Base-by-base conservation (phyloP, 495 filamentous ascomycete genomes). In the Massariosphaeria phaeospora region DNA sequence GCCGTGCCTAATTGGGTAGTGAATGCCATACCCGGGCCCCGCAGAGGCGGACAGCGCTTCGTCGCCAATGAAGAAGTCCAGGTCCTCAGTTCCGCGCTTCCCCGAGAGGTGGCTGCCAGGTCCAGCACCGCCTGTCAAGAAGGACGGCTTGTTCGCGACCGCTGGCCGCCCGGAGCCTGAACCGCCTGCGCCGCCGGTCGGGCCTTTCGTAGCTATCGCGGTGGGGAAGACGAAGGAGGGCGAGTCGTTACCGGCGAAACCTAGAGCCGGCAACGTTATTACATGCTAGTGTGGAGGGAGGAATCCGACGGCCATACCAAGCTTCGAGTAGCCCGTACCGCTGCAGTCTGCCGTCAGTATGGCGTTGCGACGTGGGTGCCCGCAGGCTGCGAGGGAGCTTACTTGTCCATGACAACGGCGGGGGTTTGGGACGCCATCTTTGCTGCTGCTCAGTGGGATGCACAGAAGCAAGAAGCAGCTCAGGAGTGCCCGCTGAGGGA, bases 331-430 rank as follows among this genome's bases (percentile, higher is more conserved):
- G 55, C 93, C 93, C 74, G 93, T 98, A 73, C 93, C 93, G 85
- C 93, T 98, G 67, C 34, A 56, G 23, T 36, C 46, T 2, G 43
- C 20, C 8, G 45, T 69, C 48, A 68, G 65, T 55, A 54, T 39
- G 51, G 44, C 34, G 38, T 48, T 40, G 49, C 42, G 35, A 10
- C 25, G 18, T 29, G 23, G 38, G 26, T 24, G 48, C 33, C 25
- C 29, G 59, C 29, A 48, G 48, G 44, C 51, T 46, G 43, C 40
- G 31, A 34, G 40, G 62, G 41, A 55, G 79, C 93, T 64, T 84
- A 98, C 93, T 98, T 98, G 93, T 98, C 93, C 89, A 98, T 98
- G 88, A 98, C 93, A 96, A 98, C 94, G 86, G 93, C 93, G 59
- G 93, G 93, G 68, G 93, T 97, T 84, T 96, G 90, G 76, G 83